phyloP scores from a whole-genome alignment of 108 stramenopile genomes.

The Pseudonitzschia multistriata region DNA sequence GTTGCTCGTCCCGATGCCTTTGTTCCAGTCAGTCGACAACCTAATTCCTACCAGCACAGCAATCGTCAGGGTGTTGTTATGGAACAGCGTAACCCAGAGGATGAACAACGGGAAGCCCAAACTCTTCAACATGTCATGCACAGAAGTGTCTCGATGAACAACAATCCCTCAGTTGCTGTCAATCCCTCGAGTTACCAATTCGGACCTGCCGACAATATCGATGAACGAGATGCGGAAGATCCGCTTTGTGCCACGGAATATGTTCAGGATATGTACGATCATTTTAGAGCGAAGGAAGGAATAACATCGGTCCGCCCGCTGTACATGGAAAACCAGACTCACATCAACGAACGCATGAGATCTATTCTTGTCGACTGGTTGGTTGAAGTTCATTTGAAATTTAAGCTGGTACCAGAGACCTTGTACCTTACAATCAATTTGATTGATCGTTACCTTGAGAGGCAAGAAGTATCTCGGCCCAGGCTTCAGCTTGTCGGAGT shows the following conservation, averaged over 20 bases:
- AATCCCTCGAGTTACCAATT: slow-evolving; percentile 65
- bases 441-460: slow-evolving; percentile 84
- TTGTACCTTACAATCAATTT: slow-evolving; percentile 85
- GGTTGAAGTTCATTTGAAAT: slow-evolving; percentile 93
- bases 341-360: slow-evolving; percentile 92
- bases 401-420: slow-evolving; percentile 88
- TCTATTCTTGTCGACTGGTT: slow-evolving; percentile 95
- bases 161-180: slow-evolving; percentile 8
- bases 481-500: slow-evolving; percentile 97
- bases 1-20: slow-evolving; percentile 27
- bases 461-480: slow-evolving; percentile 71
- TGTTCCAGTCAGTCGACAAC: slow-evolving; percentile 29
- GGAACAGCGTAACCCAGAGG: slow-evolving; percentile 35
- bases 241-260: slow-evolving; percentile 94
- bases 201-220: slow-evolving; percentile 89
- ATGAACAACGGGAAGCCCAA: slow-evolving; percentile 17
- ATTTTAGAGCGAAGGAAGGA: slow-evolving; percentile 85
- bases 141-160: slow-evolving; percentile 15
- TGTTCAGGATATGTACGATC: slow-evolving; percentile 93
- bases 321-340: slow-evolving; percentile 57
- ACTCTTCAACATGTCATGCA: slow-evolving; percentile 25
- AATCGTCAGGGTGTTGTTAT: slow-evolving; percentile 16
- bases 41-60: slow-evolving; percentile 15
- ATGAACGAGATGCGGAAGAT: slow-evolving; percentile 90
- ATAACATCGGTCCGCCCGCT: slow-evolving; percentile 73